These are phyloP conservation scores for Cornus florida DNA, from an alignment of 148 eudicot species.

Conservation along the genomic window DNA sequence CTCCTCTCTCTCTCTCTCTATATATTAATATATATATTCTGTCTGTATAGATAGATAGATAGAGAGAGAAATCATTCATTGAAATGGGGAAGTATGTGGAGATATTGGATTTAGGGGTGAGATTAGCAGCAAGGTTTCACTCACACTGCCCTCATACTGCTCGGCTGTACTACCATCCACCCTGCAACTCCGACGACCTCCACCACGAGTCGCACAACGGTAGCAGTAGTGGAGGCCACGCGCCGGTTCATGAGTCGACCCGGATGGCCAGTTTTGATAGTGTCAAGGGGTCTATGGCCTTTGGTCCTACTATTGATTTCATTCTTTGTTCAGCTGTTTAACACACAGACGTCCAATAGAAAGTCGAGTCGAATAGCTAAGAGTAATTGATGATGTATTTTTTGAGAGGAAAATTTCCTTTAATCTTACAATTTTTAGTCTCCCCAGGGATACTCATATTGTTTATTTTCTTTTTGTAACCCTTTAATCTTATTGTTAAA, in stretches of 20 bases:
- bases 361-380: no score
- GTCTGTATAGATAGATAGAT: no score
- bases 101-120: constrained; percentile 53
- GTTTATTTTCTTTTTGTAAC: no score
- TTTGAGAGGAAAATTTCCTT: no score
- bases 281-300: neutral
- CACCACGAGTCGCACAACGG: constrained; percentile 2
- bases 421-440: no score
- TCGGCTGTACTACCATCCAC: constrained; percentile 78
- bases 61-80: neutral
- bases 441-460: no score
- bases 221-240: neutral
- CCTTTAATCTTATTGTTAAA: no score
- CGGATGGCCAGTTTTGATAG: constrained; percentile 2
- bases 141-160: constrained; percentile 86
- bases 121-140: constrained; percentile 67
- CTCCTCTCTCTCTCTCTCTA: neutral
- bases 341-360: no score
- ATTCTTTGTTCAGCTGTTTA: constrained; percentile 7
- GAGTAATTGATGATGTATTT: no score
- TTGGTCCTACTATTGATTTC: constrained; percentile 4
- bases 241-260: constrained; percentile 2
- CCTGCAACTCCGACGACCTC: constrained; percentile 17
- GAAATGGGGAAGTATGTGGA: constrained; percentile 52
- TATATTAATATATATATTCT: neutral